Base-by-base conservation (phyloP, 495 filamentous ascomycete species). In the Penicillium cataractarum region DNA sequence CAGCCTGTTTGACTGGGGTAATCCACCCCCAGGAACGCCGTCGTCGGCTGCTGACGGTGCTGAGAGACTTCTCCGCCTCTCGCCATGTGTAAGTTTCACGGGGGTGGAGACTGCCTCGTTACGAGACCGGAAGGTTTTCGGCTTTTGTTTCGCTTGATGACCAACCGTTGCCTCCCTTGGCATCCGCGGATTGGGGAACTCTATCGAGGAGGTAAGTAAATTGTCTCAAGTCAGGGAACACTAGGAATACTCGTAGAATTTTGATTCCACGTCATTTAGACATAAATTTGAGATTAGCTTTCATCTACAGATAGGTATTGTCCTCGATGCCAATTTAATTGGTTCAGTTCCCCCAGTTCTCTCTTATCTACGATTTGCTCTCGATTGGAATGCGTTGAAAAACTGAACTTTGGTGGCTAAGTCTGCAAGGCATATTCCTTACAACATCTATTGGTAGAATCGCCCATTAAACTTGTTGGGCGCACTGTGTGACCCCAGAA, bases 1-100 rank as follows among this genome's bases (percentile, higher is more conserved):
- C n/a, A 39, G 12, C 53, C 53, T 37, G 53, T 42, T 55, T 55
- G 53, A 29, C 53, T 55, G 33, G 53, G 26, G 49, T 52, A 29
- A 52, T 52, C 26, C 49, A 52, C 49, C 13, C 29, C 26, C 42
- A 46, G 42, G 21, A 46, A 22, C 21, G 21, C 42, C 42, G 19
- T 46, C 19, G 40, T 44, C 19, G 42, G 2, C 8, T 24, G 37
- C 2, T 40, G n/a, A 9, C 8, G 1, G 21, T 24, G 37, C 2
- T 40, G n/a, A 9, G 19, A 1, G 21, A 12, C 12, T 46, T 46
- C 42, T 46, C 42, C 42, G 12, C 42, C 4, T 22, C 42, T 46
- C 40, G 21, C 42, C 19, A 22, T 3, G 8, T 46, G 8, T 46
- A 22, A 3, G 19, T 46, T 46, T 46, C 42, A 5, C 8, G 17